Conservation (phyloP, 345 rosid genomes). For the Mallotus nudiflorus region DNA sequence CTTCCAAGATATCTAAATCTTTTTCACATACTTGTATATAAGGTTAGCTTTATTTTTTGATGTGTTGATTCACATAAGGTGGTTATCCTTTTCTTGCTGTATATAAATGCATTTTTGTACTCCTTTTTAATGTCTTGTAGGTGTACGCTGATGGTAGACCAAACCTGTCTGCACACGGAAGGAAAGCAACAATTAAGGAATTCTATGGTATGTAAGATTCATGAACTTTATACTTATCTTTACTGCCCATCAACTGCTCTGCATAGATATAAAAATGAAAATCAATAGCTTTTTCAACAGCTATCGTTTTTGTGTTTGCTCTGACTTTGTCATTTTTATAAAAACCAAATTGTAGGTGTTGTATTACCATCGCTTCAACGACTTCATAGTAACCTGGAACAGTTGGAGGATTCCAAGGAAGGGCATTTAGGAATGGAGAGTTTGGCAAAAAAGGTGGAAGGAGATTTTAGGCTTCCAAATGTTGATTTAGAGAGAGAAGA, state of each 20-base stretch:
- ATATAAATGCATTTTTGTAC: constrained; percentile 9
- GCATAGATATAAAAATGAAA: neutral
- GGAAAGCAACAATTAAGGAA: constrained; percentile 86
- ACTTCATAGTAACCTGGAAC: constrained; percentile 57
- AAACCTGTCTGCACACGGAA: constrained; percentile 54
- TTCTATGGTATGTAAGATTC: constrained; percentile 62
- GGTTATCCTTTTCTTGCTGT: neutral
- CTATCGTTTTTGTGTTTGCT: neutral
- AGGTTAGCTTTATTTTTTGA: constrained; percentile 46
- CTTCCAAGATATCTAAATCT: constrained; percentile 83
- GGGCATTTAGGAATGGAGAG: constrained; percentile 32
- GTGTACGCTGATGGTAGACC: constrained; percentile 62
- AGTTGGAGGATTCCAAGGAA: constrained; percentile 34
- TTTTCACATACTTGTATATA: constrained; percentile 79
- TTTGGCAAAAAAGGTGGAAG: constrained; percentile 44
- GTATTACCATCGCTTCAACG: constrained; percentile 86
- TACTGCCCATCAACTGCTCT: neutral
- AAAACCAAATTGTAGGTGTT: constrained; percentile 49
- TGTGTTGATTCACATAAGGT: constrained; percentile 4
- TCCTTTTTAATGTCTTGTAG: constrained; percentile 34
- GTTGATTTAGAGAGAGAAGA: constrained; percentile 80
- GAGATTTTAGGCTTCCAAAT: constrained; percentile 42
- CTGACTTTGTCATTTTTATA: neutral
- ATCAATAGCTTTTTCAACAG: neutral
- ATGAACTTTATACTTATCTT: neutral